phyloP scores from a whole-genome alignment of 345 rosid species.

The Turritis glabra region DNA sequence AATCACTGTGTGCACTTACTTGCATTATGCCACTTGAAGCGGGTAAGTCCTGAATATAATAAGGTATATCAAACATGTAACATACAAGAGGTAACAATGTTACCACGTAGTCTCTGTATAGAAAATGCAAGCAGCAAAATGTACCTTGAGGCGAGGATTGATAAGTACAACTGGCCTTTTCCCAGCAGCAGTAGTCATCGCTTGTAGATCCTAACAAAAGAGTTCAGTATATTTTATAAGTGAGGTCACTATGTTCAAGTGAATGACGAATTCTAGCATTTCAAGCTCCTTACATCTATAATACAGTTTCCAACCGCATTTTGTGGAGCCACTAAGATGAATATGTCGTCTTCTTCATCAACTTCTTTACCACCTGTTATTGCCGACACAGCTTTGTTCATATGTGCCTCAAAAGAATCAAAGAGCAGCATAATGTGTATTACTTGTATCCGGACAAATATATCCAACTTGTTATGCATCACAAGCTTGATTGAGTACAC shows the following conservation, averaged over 20 bases:
- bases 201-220: slow-evolving; percentile 69
- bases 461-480: slow-evolving; percentile 7
- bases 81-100: not conserved
- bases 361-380: slow-evolving; percentile 79
- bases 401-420: not conserved
- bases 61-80: slow-evolving; percentile 6
- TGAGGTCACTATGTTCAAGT: not conserved
- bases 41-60: slow-evolving; percentile 71
- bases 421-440: not conserved
- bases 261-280: not conserved
- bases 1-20: slow-evolving; percentile 52
- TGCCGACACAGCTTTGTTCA: not conserved
- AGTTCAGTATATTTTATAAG: not conserved
- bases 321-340: slow-evolving; percentile 92
- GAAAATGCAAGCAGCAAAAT: not conserved
- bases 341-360: slow-evolving; percentile 83
- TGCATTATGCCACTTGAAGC: slow-evolving; percentile 95
- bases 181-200: slow-evolving; percentile 94
- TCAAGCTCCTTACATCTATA: slow-evolving; percentile 63
- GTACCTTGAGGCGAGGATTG: slow-evolving; percentile 86
- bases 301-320: slow-evolving; percentile 97
- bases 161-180: slow-evolving; percentile 82
- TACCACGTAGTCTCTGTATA: not conserved
- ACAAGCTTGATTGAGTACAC: not conserved
- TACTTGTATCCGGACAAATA: not conserved